Base-by-base conservation (phyloP, 768 basidiomycete genomes). In the Hygrocybe punicea region DNA sequence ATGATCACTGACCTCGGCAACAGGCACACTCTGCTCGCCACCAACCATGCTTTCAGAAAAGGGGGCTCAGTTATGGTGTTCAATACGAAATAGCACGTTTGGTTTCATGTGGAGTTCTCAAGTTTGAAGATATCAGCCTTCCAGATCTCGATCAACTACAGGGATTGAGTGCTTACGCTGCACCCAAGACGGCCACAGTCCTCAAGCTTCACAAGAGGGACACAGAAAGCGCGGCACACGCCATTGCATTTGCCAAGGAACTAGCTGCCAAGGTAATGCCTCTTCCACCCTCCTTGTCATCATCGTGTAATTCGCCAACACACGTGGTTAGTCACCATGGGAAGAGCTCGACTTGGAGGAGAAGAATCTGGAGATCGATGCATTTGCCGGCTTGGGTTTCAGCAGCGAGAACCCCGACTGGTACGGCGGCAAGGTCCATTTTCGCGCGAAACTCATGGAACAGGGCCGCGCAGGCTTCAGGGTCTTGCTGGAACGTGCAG, bases 391-490 rank as follows among this genome's bases (percentile, higher is more conserved):
- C 14, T 64, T 85, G 5, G 84, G 81, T 1, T 71, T 76, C 50
- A 71, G 73, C 17, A 60, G 66, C 13, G 64, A 71, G 17, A 60
- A 67, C 25, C 67, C 72, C 4, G 69, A 68, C 6, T 86, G 82
- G 81, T 85, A 83, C 60, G 86, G 84, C 1, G 87, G 87, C 0
- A 79, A 81, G 61, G 75, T 87, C 0, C 72, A 80, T 4, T 87
- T 87, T 60, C 63, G 73, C 0, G 81, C 75, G 0, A 78, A 68
- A 51, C 55, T 79, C 14, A 63, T 70, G 39, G 58, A 53, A 4
- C 40, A 29, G 17, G 45, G 55, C 5, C 39, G 57, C 4, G 53
- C 54, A 0, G 33, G 42, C 0, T 79, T 76, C 56, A 71, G 65
- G 25, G 61, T 87, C 10, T 59, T 67, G 7, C 73, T 88, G 6